Evolutionary conservation across 257 asterid species (phyloP), one percentile per base, ranked within the genome.

Genomic region (Misopates orontium): DNA sequence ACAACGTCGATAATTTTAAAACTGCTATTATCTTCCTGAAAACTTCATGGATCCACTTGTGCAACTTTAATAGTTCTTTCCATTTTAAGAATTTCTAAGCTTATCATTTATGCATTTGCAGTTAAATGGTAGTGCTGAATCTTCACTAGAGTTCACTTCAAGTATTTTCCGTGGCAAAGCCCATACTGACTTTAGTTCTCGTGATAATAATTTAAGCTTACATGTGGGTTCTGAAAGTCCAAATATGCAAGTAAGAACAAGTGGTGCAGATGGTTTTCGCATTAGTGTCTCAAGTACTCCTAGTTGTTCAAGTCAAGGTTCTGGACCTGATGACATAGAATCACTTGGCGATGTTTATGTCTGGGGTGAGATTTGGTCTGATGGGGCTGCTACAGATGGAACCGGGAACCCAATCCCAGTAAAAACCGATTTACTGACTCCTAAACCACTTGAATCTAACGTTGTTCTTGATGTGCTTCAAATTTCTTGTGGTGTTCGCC

Each of bases 321-420:
- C 95, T 12, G 99, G 97, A 39, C 92, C 82, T n/a, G 99, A 93
- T 60, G 99, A 93, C 82, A 82, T 90, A 75, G 99, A 93, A 82
- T 87, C 97, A 42, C 81, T 90, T 17, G 99, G 99, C 19, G 99
- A 93, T 77, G 95, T 93, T 64, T 93, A 81, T 69, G 84, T 93
- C n/a, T 93, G 99, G 99, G 99, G 99, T 40, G 92, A 86, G 70
- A 74, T 93, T 71, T 93, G 97, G 97, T 78, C 79, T 5, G 99
- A 93, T 56, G 96, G 89, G 39, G 51, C 62, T 12, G 77, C 78
- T 19, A 75, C 60, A 4, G 92, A 89, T 32, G 82, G 84, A 61
- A 66, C 68, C 39, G 96, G 97, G 53, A 79, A 75, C 65, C 79
- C 87, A 16, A 56, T 83, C 49, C 78, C 96, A 0, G 47, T 77